Conservation (phyloP, 768 basidiomycete genomes). For the Collybia sp. region DNA sequence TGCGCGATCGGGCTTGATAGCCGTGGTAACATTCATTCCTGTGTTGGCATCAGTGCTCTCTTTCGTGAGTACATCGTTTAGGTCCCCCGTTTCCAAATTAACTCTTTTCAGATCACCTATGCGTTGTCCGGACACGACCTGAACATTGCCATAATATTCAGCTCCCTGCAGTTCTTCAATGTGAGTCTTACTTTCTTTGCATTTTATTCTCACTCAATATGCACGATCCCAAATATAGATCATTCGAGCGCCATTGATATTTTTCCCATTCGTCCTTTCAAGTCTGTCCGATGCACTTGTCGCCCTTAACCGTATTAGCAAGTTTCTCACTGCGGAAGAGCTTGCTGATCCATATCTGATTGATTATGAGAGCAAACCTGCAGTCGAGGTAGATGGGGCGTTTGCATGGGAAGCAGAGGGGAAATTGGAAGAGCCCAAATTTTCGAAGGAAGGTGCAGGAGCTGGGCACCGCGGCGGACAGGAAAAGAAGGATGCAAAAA, state of each 20-base stretch:
- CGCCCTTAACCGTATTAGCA: conserved; percentile 41
- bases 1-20: conserved; percentile 32
- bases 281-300: conserved; percentile 44
- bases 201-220: neutral
- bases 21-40: conserved; percentile 46
- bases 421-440: conserved; percentile 10
- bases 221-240: conserved; percentile 29
- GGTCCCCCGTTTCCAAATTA: neutral
- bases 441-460: conserved; percentile 5
- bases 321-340: conserved; percentile 52
- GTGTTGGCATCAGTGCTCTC: conserved; percentile 44
- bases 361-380: conserved; percentile 28
- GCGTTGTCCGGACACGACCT: conserved; percentile 50
- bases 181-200: conserved; percentile 19
- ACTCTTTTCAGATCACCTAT: conserved; percentile 50
- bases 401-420: conserved; percentile 46
- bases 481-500: conserved; percentile 10
- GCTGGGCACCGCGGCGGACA: conserved; percentile 10
- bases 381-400: conserved; percentile 43
- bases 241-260: conserved; percentile 52
- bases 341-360: conserved; percentile 40
- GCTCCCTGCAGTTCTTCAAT: conserved; percentile 55
- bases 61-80: conserved; percentile 33
- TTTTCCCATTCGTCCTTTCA: conserved; percentile 51
- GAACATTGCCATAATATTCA: conserved; percentile 50